These are phyloP conservation scores for Marchantia polymorpha DNA, from an alignment of 225 moss, liverwort and hornwort species.

Conservation along the genomic window DNA sequence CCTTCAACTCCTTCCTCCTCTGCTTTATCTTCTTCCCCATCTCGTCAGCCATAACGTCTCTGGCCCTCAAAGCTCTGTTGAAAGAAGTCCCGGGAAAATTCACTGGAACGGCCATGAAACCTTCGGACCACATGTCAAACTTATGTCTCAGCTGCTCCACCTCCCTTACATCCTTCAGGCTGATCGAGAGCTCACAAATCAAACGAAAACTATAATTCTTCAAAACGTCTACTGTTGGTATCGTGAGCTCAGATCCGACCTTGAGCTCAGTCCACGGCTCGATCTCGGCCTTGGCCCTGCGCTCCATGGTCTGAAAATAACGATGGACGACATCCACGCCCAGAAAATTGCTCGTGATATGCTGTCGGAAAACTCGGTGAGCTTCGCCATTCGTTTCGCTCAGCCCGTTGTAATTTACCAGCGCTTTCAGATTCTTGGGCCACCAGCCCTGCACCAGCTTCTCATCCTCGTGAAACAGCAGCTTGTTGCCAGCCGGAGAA, in stretches of 20 bases:
- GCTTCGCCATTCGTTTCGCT: neutral
- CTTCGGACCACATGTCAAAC: neutral
- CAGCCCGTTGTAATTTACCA: neutral
- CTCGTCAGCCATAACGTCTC: neutral
- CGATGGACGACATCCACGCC: neutral
- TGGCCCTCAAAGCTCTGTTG: neutral
- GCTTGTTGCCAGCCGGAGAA: neutral
- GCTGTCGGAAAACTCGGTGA: neutral
- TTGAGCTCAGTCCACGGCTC: neutral
- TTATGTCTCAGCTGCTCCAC: neutral
- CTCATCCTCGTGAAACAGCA: neutral
- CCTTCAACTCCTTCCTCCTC: conserved; percentile 4
- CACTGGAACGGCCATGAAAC: neutral
- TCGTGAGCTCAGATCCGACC: neutral
- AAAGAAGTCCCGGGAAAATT: neutral
- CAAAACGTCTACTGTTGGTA: neutral
- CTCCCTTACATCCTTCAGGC: neutral
- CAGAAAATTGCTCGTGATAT: neutral
- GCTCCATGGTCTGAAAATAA: neutral
- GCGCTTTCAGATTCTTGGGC: neutral
- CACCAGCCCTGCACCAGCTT: neutral
- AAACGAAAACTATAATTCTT: neutral
- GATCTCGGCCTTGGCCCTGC: neutral
- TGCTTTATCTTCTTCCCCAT: neutral
- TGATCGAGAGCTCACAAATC: neutral